Base-by-base conservation (phyloP, 148 eudicot genomes). In the Spergularia marina region DNA sequence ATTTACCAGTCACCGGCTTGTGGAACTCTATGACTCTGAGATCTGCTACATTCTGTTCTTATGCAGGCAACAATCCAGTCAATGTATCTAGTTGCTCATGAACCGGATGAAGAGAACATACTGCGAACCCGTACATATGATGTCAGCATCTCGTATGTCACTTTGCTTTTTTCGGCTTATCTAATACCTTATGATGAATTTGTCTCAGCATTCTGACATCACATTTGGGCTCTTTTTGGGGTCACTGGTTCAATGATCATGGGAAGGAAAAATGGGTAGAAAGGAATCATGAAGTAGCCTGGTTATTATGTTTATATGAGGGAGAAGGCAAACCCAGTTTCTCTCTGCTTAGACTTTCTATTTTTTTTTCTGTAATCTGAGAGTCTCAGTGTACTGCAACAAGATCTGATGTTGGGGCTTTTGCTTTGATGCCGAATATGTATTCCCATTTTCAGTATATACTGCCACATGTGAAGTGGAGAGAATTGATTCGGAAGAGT, bases 31-130 rank as follows among this genome's bases (percentile, higher is more conserved):
- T 20, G 10, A 12, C 14, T 12, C 39, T 53, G 39, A 25, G 47
- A 51, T 21, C 13, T 41, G 18, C 15, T 69, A 40, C 41, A 6
- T 30, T 60, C 51, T 66, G n/a, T 58, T 57, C 39, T 74, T 12
- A 53, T 86, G 79, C 92, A 92, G 98, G 92, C 96, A 74, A 89
- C 91, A 13, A 93, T 92, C 64, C 90, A 86, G 80, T 68, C 89
- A 55, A 83, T 90, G 55, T 95, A 92, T 82, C 89, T 95, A 15
- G 91, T 90, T 69, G 98, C 98, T 81, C 89, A 95, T 74, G 98
- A 95, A 82, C 97, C 98, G 72, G 97, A 95, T 79, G 97, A 92
- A 73, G 98, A 92, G 80, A 92, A 95, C 80, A 95, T 95, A 74
- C 81, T 95, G 49, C 82, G 97, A 65, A 92, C 98, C 23, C 91